phyloP scores from a whole-genome alignment of 805 yeast species.

The Teunomyces atbi region DNA sequence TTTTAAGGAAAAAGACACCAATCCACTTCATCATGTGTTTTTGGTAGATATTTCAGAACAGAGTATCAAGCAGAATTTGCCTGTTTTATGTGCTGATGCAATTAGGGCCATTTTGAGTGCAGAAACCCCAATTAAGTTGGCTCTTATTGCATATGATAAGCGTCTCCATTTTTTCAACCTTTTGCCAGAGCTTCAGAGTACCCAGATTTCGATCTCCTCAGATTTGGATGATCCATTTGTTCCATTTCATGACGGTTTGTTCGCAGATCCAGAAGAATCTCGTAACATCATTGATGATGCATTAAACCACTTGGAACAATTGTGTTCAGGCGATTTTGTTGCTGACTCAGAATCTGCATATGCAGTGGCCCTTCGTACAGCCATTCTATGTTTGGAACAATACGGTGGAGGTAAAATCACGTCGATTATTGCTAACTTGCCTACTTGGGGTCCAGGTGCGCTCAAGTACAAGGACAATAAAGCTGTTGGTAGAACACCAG shows the following conservation, averaged over 20 bases:
- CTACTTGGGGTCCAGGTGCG: constrained; percentile 80
- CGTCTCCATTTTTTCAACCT: constrained; percentile 72
- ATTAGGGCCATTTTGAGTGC: constrained; percentile 51
- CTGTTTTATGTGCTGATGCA: constrained; percentile 66
- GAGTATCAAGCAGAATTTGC: constrained; percentile 57
- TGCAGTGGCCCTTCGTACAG: constrained; percentile 76
- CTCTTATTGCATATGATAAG: constrained; percentile 75
- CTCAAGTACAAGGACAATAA: constrained; percentile 45
- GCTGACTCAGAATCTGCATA: constrained; percentile 63
- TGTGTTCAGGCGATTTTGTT: constrained; percentile 34
- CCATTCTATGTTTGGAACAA: constrained; percentile 55
- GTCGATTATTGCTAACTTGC: constrained; percentile 63
- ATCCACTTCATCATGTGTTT: constrained; percentile 66
- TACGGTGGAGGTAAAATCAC: constrained; percentile 86
- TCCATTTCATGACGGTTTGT: constrained; percentile 76
- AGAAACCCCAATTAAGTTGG: constrained; percentile 43
- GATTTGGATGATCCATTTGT: constrained; percentile 78
- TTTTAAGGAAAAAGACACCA: constrained; percentile 26
- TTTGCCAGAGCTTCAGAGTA: constrained; percentile 50
- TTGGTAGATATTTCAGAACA: constrained; percentile 66
- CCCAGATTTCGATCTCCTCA: constrained; percentile 58
- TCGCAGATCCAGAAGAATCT: constrained; percentile 74
- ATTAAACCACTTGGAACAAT: constrained; percentile 56
- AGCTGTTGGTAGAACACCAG: constrained; percentile 39
- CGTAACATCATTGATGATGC: constrained; percentile 63